Evolutionary conservation across 2,329 filamentous ascomycete species (phyloP).

Genomic region (Chaetomiaceae sp.): DNA sequence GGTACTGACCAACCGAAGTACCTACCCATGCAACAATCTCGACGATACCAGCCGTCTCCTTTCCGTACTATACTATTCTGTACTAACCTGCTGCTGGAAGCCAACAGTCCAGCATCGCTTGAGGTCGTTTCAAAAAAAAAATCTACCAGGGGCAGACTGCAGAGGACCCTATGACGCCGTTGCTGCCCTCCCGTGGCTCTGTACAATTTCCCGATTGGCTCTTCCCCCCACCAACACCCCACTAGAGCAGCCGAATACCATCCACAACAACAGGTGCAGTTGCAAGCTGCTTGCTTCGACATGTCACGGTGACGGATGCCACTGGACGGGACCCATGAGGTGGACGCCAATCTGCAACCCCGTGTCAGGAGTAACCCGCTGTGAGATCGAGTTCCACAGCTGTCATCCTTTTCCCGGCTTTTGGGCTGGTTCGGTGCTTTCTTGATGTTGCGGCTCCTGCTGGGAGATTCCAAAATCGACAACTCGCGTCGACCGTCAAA

Average conservation of each 20-base stretch:
- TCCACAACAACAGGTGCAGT: no score
- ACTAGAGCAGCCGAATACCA: background rate
- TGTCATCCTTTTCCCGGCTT: background rate
- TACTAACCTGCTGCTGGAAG: no score
- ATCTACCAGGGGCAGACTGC: background rate
- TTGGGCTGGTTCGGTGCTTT: background rate
- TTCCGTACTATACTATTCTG: no score
- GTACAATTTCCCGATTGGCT: conserved; percentile 23
- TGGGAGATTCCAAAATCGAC: no score
- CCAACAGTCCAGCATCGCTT: no score
- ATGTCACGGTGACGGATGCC: no score
- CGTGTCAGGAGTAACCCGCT: background rate
- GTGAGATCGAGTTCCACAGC: conserved; percentile 13
- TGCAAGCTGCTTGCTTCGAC: no score
- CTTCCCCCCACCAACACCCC: conserved; percentile 8
- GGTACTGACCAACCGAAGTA: no score
- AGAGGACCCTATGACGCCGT: conserved; percentile 7
- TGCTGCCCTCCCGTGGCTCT: conserved; percentile 18
- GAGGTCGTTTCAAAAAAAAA: no score
- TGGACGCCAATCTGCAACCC: background rate
- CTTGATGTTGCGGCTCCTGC: background rate
- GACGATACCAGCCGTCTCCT: no score
- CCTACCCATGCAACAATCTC: no score
- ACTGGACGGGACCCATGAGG: background rate
- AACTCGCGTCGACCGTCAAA: no score